phyloP scores from a whole-genome alignment of 2,329 filamentous ascomycete genomes.

The Stagonosporopsis tanaceti region DNA sequence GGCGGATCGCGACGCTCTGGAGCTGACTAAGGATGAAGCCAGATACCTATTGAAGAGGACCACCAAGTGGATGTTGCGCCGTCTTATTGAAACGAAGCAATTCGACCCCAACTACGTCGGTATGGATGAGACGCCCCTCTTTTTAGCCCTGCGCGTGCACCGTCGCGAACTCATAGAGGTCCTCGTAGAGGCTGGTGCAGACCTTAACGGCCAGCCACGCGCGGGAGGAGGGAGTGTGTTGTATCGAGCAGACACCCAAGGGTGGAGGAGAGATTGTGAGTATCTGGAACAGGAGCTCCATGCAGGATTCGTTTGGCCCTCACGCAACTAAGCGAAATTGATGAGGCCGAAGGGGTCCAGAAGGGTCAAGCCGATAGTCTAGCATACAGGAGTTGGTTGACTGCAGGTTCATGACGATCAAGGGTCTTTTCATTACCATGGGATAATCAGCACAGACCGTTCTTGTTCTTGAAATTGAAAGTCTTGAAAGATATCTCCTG shows the following conservation, averaged over 20 bases:
- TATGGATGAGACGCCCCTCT: neutral
- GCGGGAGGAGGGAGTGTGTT: neutral
- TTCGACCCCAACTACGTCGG: neutral
- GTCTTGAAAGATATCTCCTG: neutral
- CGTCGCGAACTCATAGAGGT: neutral
- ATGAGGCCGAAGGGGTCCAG: no score
- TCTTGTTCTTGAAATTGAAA: neutral
- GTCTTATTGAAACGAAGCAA: neutral
- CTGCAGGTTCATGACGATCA: neutral
- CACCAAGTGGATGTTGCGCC: neutral
- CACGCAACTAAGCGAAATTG: no score
- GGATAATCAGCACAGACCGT: neutral
- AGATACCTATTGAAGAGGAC: neutral
- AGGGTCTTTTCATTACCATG: neutral
- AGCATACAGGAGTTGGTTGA: no score
- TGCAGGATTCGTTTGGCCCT: neutral
- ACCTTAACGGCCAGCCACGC: neutral
- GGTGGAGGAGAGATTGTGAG: neutral
- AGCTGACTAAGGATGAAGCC: neutral
- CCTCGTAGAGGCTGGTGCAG: neutral
- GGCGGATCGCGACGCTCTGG: neutral
- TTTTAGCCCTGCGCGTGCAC: neutral
- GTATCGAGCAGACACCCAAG: neutral
- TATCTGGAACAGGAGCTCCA: neutral
- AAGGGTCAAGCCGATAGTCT: no score